A percentile compares a stretch with the other conserved stretches of the same genome.
Conservation (phyloP, 2,329 filamentous ascomycete species). For the Aspergillus versicolor region DNA sequence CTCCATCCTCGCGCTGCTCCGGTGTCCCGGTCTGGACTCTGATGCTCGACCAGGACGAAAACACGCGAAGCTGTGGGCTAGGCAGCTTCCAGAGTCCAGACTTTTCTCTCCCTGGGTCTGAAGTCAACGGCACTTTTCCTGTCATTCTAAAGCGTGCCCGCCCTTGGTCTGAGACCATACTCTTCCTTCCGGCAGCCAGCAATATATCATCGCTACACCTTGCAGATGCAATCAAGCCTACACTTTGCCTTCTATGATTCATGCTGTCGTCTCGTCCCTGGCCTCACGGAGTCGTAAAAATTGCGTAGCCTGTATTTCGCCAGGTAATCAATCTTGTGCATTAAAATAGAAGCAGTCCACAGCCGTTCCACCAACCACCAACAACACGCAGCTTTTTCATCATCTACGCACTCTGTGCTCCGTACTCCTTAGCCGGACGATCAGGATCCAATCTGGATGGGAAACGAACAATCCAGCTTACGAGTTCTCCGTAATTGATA, state of each 20-base stretch:
- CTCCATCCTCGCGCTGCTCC: slow-evolving; percentile 1
- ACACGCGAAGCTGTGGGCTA: too few species aligned
- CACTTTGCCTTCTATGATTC: neutral
- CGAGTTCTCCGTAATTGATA: neutral
- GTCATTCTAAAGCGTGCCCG: neutral
- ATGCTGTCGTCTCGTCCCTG: neutral
- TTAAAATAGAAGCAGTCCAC: slow-evolving; percentile 16
- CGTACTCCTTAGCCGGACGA: neutral
- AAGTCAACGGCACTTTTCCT: too few species aligned
- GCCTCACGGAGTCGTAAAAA: neutral
- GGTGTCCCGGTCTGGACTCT: slow-evolving; percentile 7
- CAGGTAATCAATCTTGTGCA: neutral
- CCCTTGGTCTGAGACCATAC: too few species aligned
- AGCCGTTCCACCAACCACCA: slow-evolving; percentile 7
- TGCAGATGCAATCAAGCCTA: neutral
- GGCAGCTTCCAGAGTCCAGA: neutral
- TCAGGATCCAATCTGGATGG: neutral
- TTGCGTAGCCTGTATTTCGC: neutral
- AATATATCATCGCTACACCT: neutral
- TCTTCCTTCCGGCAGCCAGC: neutral
- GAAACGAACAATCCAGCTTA: neutral
- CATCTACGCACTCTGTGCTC: neutral
- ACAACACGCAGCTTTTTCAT: slow-evolving; percentile 11
- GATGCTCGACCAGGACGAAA: neutral
- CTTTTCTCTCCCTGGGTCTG: neutral